Evolutionary conservation across 176 grass and related monocot genomes (phyloP).

Genomic region (Oryza glaberrima): DNA sequence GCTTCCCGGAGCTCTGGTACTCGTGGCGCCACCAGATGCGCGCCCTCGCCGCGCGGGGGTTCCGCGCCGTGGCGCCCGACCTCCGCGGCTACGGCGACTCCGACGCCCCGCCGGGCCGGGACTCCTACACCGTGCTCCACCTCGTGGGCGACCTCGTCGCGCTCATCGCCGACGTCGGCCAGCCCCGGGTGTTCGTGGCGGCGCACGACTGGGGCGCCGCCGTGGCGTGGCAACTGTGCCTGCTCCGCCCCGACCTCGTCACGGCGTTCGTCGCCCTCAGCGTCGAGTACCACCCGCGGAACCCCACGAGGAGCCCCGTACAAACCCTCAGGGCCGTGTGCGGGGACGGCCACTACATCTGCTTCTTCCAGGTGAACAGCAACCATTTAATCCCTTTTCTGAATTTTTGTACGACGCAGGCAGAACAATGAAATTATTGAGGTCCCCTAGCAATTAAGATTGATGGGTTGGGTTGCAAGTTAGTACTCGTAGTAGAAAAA

Average conservation of each 20-base stretch:
- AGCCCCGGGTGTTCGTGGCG: slow-evolving; percentile 70
- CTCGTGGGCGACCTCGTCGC: slow-evolving; percentile 80
- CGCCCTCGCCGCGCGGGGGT: slow-evolving; percentile 57
- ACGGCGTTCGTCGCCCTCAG: slow-evolving; percentile 75
- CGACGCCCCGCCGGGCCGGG: slow-evolving; percentile 34
- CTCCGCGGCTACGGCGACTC: slow-evolving; percentile 82
- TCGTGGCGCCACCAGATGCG: slow-evolving; percentile 83
- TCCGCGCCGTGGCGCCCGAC: slow-evolving; percentile 73
- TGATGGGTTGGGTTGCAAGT: background rate
- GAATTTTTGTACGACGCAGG: background rate
- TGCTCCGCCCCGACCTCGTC: slow-evolving; percentile 75
- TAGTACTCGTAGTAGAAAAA: background rate
- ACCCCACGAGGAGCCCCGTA: slow-evolving; percentile 45
- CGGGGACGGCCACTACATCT: slow-evolving; percentile 78
- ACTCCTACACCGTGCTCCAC: slow-evolving; percentile 64
- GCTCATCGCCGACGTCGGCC: slow-evolving; percentile 69
- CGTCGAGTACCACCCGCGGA: slow-evolving; percentile 47
- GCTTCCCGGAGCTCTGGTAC: slow-evolving; percentile 95
- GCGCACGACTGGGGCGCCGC: slow-evolving; percentile 82
- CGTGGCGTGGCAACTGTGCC: slow-evolving; percentile 78
- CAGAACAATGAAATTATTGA: background rate
- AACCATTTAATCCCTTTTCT: background rate
- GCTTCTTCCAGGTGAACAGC: slow-evolving; percentile 64
- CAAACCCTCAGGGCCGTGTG: slow-evolving; percentile 53
- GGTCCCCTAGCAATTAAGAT: background rate